Conservation (phyloP, 257 asterid species). For the Petunia secreta region DNA sequence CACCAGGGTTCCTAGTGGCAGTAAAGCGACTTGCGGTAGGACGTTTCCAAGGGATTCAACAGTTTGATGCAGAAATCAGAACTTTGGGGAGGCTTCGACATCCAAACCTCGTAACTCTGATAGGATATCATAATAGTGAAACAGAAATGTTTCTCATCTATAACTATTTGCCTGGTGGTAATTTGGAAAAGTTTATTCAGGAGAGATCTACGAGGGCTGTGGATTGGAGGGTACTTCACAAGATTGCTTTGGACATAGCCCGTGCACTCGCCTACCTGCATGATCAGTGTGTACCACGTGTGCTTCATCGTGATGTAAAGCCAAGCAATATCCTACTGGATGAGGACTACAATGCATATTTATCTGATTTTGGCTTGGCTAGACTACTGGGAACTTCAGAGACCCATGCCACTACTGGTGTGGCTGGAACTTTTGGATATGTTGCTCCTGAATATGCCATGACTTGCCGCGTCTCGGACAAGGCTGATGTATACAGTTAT, state of each 20-base stretch:
- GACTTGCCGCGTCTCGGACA: conserved; percentile 95
- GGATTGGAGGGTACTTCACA: conserved; percentile 91
- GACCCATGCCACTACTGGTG: conserved; percentile 90
- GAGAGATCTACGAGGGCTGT: conserved; percentile 74
- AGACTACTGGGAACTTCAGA: conserved; percentile 80
- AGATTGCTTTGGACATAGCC: conserved; percentile 83
- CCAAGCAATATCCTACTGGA: conserved; percentile 89
- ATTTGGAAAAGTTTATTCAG: conserved; percentile 78
- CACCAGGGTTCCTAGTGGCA: conserved; percentile 83
- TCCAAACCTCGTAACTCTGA: conserved; percentile 82
- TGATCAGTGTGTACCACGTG: conserved; percentile 91
- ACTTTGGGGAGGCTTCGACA: conserved; percentile 85
- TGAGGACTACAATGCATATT: conserved; percentile 76
- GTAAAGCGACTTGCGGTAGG: conserved; percentile 83
- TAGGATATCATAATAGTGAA: conserved; percentile 89
- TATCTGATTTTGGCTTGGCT: conserved; percentile 89
- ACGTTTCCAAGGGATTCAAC: conserved; percentile 74
- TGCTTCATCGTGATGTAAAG: conserved; percentile 93
- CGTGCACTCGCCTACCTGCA: conserved; percentile 90
- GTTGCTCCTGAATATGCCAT: conserved; percentile 94
- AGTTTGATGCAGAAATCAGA: conserved; percentile 81
- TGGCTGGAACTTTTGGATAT: conserved; percentile 90
- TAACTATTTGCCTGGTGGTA: conserved; percentile 81
- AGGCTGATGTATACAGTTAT: conserved; percentile 92
- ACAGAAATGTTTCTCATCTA: conserved; percentile 88